Base-by-base conservation (phyloP, 164 flowering plant genomes). In the Tetracentron sinense region DNA sequence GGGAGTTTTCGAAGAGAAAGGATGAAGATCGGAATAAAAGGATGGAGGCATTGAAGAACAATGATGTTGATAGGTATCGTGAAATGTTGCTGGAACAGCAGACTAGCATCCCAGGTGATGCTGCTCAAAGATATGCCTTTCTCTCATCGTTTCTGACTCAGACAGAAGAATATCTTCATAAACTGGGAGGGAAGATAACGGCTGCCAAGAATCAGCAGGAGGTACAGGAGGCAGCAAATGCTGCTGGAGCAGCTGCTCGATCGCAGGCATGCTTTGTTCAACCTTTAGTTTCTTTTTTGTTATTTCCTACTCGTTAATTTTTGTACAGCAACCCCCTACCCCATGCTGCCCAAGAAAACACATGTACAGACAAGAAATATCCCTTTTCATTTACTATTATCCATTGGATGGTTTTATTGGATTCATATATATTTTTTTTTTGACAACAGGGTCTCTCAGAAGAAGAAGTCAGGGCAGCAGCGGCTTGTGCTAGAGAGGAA, bases 1-100 rank as follows among this genome's bases (percentile, higher is more conserved):
- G 91, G 71, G 99, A 95, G 75, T 95, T 92, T 53, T 92, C 99
- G 12, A 95, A 95, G 77, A 81, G 82, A 62, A 95, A 90, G 76
- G 99, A 95, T 81, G 97, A 88, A 72, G 97, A 85, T 67, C 74
- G 95, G 26, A 85, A 75, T 66, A 87, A 82, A 78, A 87, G 99
- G 75, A 95, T 95, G 99, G 99, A 95, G 63, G 99, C 99, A 28
- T 76, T 95, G 81, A 95, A 95, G 77, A 95, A 95, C 66, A 95
- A 95, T 82, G 99, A 95, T 77, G 97, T 95, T 35, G 97, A 92
- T 55, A 88, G 99, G 71, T 95, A 95, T 25, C 87, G 97, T 67
- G 96, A 95, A 71, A 92, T 95, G 90, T 66, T 95, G 72, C 69
- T 92, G 74, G 96, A 95, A 80, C 99, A 95, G 83, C 99, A 95